Evolutionary conservation across 2,329 filamentous ascomycete species (phyloP), one percentile per base, ranked within the genome.

Genomic region (Exophiala bonariae): DNA sequence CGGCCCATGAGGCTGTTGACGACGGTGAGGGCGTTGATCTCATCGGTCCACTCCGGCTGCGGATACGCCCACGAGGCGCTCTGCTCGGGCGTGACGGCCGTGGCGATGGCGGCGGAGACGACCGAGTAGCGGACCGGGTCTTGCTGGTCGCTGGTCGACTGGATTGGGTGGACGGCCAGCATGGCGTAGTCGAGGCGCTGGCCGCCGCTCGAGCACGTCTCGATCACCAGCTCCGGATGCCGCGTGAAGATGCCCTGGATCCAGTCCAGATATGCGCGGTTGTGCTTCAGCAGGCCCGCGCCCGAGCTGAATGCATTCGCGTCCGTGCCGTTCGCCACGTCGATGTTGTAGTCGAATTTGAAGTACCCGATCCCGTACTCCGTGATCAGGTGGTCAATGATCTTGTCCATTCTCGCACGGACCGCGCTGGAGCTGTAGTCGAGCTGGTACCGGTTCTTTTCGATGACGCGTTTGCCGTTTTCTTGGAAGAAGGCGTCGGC

Each of bases 261-360:
- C 66, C 66, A 69, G 10, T 30, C 19, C 1, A 68, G 56, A 22
- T 68, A 69, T 2, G 63, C 63, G 6, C 64, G 59, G 1, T 66
- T 55, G 44, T 69, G 65, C 2, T 55, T 58, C 2, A 68, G 52
- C 2, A 61, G 60, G 1, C 47, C 64, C 0, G 52, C 52, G 1
- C 66, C 64, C 0, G 59, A 32, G 39, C 54, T 60, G 20, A 44
- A 50, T 20, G 33, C 31, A 20, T 26, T 26, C 6, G 59, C 23
- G 33, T 68, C 65, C 1, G 65, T 67, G 5, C 65, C 66, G 32
- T 65, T 60, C 0, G 57, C 55, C 13, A 66, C 61, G 3, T 68
- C 66, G 23, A 68, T 64, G 32, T 68, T 68, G 47, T 68, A 67
- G 48, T 68, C 66, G 33, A 68, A 67, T 33, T 67, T 68, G 57